Base-by-base conservation (phyloP, 2,329 filamentous ascomycete species). In the Myriosclerotinia curreyana region DNA sequence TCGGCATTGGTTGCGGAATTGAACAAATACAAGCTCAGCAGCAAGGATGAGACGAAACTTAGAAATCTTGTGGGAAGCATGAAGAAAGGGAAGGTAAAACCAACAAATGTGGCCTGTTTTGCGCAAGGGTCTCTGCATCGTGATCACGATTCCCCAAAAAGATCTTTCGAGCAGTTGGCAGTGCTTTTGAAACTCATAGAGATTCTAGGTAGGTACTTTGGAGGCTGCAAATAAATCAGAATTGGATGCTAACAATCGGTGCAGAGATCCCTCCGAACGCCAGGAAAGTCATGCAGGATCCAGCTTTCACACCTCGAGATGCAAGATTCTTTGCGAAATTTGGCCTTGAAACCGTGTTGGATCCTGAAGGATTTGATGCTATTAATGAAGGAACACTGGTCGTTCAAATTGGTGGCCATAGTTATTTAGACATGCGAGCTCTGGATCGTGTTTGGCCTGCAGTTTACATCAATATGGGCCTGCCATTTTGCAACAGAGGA, bases 161-260 rank as follows among this genome's bases (percentile, higher is more conserved):
- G 11, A 7, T 36, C 28, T 6, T 46, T 48, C 14, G 36, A 22
- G 14, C 42, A 59, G 17, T 59, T 59, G 20, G 25, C 55, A 11
- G 55, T 25, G 42, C 28, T 59, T 17, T 36, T 59, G 55, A 34
- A 59, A 31, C 6, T 59, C 22, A 34, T 48, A 20, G 42, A 59
- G 34, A 25, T 59, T 48, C 11, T 48, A 15, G 40, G 55, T 22
- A 59, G n/a, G 11, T 15, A 31, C 17, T n/a, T 20, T 36, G 3
- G 17, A 9, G n/a, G n/a, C n/a, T 2, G 14, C 20, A 11, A 17
- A 5, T 22, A 15, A 53, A n/a, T 36, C 5, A 5, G 34, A 9
- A n/a, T 14, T 15, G 50, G n/a, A 22, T 4, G 20, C 42, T 59
- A 12, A 59, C 22, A 36, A 7, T 1, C 12, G 31, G 3, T 46